Evolutionary conservation across 768 basidiomycete species (phyloP).

Genomic region (Russula dissimulans): DNA sequence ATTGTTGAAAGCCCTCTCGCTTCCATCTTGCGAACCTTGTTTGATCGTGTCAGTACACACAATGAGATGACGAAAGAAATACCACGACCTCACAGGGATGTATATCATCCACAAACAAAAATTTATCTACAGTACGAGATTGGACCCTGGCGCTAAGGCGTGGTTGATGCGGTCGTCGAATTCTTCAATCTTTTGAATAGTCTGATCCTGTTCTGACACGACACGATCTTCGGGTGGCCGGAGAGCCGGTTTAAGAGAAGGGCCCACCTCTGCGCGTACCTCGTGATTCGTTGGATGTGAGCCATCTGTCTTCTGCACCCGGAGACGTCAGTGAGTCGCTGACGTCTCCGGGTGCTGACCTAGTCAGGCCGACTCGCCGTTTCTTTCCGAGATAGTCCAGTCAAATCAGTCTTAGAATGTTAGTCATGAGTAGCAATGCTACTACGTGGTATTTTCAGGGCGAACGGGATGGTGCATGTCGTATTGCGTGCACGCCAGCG

Average conservation of each 20-base stretch:
- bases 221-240: conserved; percentile 5
- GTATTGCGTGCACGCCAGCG: too few species aligned
- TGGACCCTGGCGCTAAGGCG: neutral
- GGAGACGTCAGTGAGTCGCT: too few species aligned
- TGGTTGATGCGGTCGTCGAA: neutral
- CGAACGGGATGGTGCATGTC: too few species aligned
- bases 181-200: neutral
- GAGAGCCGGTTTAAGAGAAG: conserved; percentile 11
- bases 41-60: neutral
- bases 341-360: too few species aligned
- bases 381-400: too few species aligned
- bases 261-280: too few species aligned
- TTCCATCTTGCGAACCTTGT: conserved; percentile 8
- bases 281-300: too few species aligned
- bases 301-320: too few species aligned
- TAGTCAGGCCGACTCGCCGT: too few species aligned
- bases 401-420: too few species aligned
- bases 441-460: too few species aligned
- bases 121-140: neutral
- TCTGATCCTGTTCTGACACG: neutral
- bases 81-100: conserved; percentile 1
- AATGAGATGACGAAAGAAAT: neutral
- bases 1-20: neutral
- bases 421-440: too few species aligned
- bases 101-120: conserved; percentile 2